phyloP scores from a whole-genome alignment of 768 basidiomycete genomes.

The Tephrocybe sp. region DNA sequence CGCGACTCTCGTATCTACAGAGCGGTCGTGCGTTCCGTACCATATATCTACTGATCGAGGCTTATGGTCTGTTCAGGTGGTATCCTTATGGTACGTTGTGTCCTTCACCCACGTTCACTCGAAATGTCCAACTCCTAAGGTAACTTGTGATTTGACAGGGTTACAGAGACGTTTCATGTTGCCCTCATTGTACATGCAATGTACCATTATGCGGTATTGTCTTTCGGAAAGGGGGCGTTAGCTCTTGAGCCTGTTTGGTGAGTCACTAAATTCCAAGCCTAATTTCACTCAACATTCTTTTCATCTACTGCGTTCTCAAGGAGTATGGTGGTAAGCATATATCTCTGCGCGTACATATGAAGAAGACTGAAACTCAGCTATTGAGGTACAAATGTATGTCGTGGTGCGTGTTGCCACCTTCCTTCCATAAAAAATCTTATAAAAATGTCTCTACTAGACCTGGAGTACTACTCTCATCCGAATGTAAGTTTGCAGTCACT shows the following conservation, averaged over 20 bases:
- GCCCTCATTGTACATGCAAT: neutral
- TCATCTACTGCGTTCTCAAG: neutral
- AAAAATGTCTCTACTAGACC: neutral
- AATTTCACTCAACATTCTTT: neutral
- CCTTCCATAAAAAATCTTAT: neutral
- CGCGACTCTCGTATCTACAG: neutral
- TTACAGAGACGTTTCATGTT: neutral
- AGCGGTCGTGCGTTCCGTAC: neutral
- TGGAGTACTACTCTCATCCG: neutral
- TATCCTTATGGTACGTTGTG: neutral
- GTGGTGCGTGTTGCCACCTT: neutral
- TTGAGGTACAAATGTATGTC: neutral
- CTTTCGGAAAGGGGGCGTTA: neutral
- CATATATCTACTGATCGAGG: neutral
- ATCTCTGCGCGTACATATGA: neutral
- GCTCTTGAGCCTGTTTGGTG: neutral
- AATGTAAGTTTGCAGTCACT: neutral
- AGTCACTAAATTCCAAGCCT: neutral
- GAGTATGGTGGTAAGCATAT: neutral
- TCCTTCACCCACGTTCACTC: no score
- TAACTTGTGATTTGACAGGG: neutral
- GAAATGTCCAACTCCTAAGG: neutral
- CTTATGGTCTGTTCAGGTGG: neutral
- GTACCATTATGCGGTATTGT: neutral
- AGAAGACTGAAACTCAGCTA: neutral